Evolutionary conservation across 1,284 basidiomycete species (phyloP).

Genomic region (Gomphus sp.): DNA sequence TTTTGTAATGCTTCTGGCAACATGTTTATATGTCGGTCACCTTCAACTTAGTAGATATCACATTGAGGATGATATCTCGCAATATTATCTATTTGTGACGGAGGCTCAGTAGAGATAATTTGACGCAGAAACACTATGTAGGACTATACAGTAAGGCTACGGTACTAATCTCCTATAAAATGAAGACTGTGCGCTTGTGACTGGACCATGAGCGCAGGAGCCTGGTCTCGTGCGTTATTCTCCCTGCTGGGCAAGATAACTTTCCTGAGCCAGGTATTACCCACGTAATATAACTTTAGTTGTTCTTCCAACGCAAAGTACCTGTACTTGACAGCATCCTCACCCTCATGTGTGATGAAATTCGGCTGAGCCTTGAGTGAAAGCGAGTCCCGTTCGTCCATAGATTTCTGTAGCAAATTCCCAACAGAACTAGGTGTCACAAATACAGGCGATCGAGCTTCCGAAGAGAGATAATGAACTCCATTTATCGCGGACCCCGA

Average conservation of each 20-base stretch:
- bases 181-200: not conserved
- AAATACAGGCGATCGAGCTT: not conserved
- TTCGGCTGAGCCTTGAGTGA: not conserved
- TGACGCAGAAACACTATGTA: too few relatives aligned
- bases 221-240: not conserved
- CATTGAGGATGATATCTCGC: too few relatives aligned
- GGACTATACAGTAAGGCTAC: too few relatives aligned
- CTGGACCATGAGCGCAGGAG: not conserved
- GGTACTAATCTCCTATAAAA: too few relatives aligned
- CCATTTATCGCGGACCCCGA: not conserved
- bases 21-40: too few relatives aligned
- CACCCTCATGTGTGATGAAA: not conserved
- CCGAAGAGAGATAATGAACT: constrained; percentile 1
- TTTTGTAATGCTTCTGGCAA: too few relatives aligned
- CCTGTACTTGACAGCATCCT: not conserved
- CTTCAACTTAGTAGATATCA: too few relatives aligned
- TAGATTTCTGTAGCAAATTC: not conserved
- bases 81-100: too few relatives aligned
- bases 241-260: not conserved
- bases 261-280: not conserved
- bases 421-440: not conserved
- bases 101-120: too few relatives aligned
- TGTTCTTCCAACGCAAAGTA: not conserved
- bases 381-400: not conserved
- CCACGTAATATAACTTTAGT: not conserved